phyloP scores from a whole-genome alignment of 208 protist species.

The Trypanosoma boissoni region DNA sequence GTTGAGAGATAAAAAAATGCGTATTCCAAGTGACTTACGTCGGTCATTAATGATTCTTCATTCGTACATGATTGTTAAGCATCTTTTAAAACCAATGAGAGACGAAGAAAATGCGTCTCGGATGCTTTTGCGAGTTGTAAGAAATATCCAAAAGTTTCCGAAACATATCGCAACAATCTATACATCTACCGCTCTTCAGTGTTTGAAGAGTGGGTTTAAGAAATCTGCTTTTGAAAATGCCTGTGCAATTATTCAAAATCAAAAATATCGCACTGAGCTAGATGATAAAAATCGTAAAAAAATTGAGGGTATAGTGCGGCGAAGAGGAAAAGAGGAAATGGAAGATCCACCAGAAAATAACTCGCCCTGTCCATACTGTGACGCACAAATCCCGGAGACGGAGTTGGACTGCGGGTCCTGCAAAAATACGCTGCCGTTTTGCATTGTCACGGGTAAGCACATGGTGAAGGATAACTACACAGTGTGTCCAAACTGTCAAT shows the following conservation, averaged over 20 bases:
- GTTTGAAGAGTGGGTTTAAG: constrained; percentile 85
- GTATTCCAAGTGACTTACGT: constrained; percentile 89
- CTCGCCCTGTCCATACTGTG: constrained; percentile 94
- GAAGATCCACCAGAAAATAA: constrained; percentile 80
- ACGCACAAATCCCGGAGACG: constrained; percentile 78
- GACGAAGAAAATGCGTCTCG: constrained; percentile 91
- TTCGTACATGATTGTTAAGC: constrained; percentile 96
- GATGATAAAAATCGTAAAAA: constrained; percentile 93
- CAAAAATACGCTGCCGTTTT: constrained; percentile 95
- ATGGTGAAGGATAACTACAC: constrained; percentile 89
- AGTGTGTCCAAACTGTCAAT: constrained; percentile 89
- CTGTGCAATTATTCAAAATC: constrained; percentile 93
- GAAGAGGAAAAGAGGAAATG: constrained; percentile 78
- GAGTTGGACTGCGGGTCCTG: constrained; percentile 93
- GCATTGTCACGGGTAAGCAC: constrained; percentile 93
- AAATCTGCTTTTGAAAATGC: constrained; percentile 96
- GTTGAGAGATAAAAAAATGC: constrained; percentile 81
- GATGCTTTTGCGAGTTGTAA: constrained; percentile 95
- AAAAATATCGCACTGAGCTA: constrained; percentile 92
- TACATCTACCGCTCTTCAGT: constrained; percentile 95
- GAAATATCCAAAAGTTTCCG: constrained; percentile 95
- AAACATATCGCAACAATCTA: constrained; percentile 94
- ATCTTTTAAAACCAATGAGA: constrained; percentile 85
- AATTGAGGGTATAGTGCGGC: constrained; percentile 95
- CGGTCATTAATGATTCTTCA: constrained; percentile 95